Percentiles rank a stretch among this genome's conserved stretches.
Conservation (phyloP, 225 moss, liverwort and hornwort species). For the Anthoceros angustus region DNA sequence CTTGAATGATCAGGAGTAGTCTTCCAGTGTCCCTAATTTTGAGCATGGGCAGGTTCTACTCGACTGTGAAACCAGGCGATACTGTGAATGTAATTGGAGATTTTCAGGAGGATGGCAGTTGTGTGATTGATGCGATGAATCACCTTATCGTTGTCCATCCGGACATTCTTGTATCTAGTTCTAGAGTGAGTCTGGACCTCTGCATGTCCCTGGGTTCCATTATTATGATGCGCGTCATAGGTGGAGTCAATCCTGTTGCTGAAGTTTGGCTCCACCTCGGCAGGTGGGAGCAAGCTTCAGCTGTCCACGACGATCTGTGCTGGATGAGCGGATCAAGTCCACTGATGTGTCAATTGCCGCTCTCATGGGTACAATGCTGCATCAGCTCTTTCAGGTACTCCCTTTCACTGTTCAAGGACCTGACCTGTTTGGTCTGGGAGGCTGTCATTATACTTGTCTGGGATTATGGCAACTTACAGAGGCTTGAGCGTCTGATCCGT, state of each 20-base stretch:
- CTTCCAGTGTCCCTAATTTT: not conserved
- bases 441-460: not conserved
- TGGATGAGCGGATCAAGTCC: constrained; percentile 35
- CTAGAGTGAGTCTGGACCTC: constrained; percentile 16
- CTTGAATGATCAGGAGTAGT: not conserved
- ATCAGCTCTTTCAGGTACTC: constrained; percentile 38
- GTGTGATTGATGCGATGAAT: constrained; percentile 28
- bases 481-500: not conserved
- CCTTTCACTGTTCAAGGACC: constrained; percentile 6
- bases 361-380: constrained; percentile 35
- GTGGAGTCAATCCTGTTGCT: not conserved
- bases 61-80: constrained; percentile 31
- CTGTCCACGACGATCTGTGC: constrained; percentile 29
- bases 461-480: not conserved
- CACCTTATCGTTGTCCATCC: constrained; percentile 37
- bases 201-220: not conserved
- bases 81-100: constrained; percentile 38
- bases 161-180: constrained; percentile 35
- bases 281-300: constrained; percentile 37
- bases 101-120: constrained; percentile 22
- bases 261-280: not conserved
- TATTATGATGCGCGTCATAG: not conserved
- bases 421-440: not conserved
- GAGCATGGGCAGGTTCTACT: constrained; percentile 19
- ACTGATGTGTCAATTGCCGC: constrained; percentile 22